Evolutionary conservation across 306 rosid genomes (phyloP).

Genomic region (Cucurbita argyrosperma): DNA sequence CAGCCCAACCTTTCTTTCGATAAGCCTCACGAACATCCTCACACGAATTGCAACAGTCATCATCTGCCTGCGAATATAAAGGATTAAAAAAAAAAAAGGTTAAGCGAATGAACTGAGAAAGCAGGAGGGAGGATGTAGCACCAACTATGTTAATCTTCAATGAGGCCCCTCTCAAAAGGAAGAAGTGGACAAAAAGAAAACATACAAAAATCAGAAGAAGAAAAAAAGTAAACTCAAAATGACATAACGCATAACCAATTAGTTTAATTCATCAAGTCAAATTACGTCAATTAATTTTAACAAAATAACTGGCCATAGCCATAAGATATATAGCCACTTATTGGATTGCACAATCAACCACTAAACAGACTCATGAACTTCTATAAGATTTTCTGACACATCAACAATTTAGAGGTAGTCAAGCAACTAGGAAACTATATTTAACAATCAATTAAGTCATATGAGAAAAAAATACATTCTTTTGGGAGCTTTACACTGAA

Average conservation of each 20-base stretch:
- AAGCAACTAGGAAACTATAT: neutral
- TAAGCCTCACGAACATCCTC: conserved; percentile 99
- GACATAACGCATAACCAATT: neutral
- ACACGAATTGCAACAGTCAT: conserved; percentile 81
- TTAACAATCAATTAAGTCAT: neutral
- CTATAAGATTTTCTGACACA: neutral
- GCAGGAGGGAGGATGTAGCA: neutral
- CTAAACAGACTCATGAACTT: neutral
- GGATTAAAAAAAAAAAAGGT: neutral
- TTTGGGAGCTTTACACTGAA: neutral
- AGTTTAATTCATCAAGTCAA: neutral
- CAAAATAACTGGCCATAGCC: neutral
- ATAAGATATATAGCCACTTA: neutral
- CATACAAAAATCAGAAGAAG: neutral
- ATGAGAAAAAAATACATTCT: neutral
- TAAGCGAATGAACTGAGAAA: neutral
- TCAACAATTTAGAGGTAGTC: neutral
- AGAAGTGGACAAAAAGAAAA: neutral
- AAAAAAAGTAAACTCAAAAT: neutral
- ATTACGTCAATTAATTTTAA: neutral
- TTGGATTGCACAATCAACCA: neutral
- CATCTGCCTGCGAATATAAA: conserved; percentile 43
- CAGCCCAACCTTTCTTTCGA: conserved; percentile 85
- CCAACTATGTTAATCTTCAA: neutral
- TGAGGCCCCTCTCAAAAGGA: neutral